Base-by-base conservation (phyloP, 192 early-diverging fungal genomes). In the Nowakowskiella sp. region DNA sequence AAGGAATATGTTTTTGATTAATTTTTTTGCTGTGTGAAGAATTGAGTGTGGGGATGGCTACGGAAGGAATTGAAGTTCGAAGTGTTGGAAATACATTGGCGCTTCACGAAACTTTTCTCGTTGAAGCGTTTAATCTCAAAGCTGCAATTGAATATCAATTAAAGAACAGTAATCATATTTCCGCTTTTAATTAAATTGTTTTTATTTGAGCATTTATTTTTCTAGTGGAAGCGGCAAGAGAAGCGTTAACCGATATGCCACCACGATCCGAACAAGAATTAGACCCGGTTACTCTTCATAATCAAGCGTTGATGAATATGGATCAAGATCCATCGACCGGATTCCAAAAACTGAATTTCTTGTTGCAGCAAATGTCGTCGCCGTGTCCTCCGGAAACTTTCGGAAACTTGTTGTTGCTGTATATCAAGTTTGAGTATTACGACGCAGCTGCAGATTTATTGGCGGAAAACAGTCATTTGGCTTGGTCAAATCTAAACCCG, bases 241-340 rank as follows among this genome's bases (percentile, higher is more conserved):
- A 82, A 76, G 80, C 80, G 10, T 54, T 82, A 4, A 71, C 73
- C 9, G 80, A 82, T 57, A 82, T 82, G 80, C 80, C 80, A n/a
- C 80, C 80, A 7, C 66, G 80, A 28, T 57, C 64, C 19, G 80
- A 82, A 61, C 62, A 68, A 29, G 80, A 82, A 51, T 64, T 82
- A 6, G 80, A 82, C 42, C 80, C 71, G n/a, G 77, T 82, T 3
- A 82, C 77, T 1, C 61, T 82, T 25, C 77, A 79, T 53, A 82
- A 82, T 63, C 66, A 69, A 42, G 80, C 77, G 0, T 59, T 82
- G 10, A 74, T 77, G 67, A 67, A 80, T 59, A 82, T 82, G 80
- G 80, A 82, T 36, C 51, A 72, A 5, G 80, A 82, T 55, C 80
- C 80, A 1, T 59, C 69, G 2, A 61, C 62, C 16, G 80, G 80